phyloP scores from a whole-genome alignment of 2,329 filamentous ascomycete genomes.

The Exophiala sp. region DNA sequence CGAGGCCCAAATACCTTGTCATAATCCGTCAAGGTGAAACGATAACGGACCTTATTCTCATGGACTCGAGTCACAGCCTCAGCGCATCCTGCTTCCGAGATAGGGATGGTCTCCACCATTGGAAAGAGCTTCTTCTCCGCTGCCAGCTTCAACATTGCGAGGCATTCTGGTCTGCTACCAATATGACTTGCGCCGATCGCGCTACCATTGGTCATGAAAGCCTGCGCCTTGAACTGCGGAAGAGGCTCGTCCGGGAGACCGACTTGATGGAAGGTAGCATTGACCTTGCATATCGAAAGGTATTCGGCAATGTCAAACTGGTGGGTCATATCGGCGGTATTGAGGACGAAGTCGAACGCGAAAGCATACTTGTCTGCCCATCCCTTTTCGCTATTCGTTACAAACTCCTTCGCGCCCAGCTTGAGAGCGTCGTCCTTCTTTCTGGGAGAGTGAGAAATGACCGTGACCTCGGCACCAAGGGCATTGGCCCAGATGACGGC shows the following conservation, averaged over 20 bases:
- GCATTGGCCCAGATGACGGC: conserved; percentile 65
- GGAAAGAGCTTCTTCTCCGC: conserved; percentile 63
- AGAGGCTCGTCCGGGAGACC: conserved; percentile 61
- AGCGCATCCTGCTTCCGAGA: conserved; percentile 63
- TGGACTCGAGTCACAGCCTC: conserved; percentile 65
- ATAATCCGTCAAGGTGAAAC: conserved; percentile 57
- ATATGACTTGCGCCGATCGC: conserved; percentile 66
- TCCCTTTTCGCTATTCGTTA: conserved; percentile 51
- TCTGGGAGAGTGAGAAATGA: conserved; percentile 53
- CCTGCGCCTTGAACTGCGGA: conserved; percentile 64
- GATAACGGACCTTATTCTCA: conserved; percentile 64
- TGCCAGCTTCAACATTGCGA: conserved; percentile 66
- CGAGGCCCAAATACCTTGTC: conserved; percentile 57
- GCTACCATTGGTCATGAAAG: conserved; percentile 66
- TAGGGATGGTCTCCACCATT: conserved; percentile 65
- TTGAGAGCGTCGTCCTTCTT: conserved; percentile 57
- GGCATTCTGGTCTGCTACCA: conserved; percentile 62
- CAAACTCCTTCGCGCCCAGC: conserved; percentile 57
- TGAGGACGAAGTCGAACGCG: conserved; percentile 61
- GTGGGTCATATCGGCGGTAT: conserved; percentile 71
- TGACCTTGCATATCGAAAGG: conserved; percentile 48
- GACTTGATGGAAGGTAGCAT: conserved; percentile 53
- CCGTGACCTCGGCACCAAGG: conserved; percentile 57
- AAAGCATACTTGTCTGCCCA: conserved; percentile 52
- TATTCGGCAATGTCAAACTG: conserved; percentile 52